These are phyloP conservation scores for Fusarium bactridioides DNA, from an alignment of 2,329 filamentous ascomycete species.

Conservation along the genomic window DNA sequence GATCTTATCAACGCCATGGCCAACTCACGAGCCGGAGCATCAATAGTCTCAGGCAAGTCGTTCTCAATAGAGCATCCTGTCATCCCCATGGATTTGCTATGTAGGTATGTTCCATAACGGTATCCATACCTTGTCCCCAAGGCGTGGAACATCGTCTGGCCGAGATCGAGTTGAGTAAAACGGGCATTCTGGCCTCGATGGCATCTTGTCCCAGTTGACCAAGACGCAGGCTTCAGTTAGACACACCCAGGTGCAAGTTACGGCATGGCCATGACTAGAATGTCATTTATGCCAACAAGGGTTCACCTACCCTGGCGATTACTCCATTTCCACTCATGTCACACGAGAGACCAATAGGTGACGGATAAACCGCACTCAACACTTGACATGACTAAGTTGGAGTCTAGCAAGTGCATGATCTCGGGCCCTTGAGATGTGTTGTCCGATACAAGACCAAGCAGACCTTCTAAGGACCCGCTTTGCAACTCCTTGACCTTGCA, in stretches of 20 bases:
- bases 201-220: conserved; percentile 1
- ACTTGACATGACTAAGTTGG: conserved; percentile 2
- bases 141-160: background rate
- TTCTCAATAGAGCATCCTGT: background rate
- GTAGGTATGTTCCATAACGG: background rate
- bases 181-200: background rate
- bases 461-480: background rate
- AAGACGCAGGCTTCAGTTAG: conserved; percentile 7
- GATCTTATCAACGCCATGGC: conserved; percentile 26
- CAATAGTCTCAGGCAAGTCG: conserved; percentile 11
- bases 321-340: conserved; percentile 26
- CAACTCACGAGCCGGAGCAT: conserved; percentile 6
- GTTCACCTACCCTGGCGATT: conserved; percentile 13
- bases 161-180: background rate
- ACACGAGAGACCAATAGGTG: conserved; percentile 1
- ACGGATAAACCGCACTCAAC: conserved; percentile 17
- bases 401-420: conserved; percentile 1
- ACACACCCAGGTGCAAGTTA: background rate
- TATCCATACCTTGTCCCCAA: background rate
- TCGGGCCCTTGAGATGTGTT: conserved; percentile 10
- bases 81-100: background rate
- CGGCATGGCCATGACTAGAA: conserved; percentile 1
- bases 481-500: background rate
- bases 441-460: background rate
- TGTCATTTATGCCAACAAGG: background rate